Evolutionary conservation across 495 filamentous ascomycete genomes (phyloP), one percentile per base, ranked within the genome.

Genomic region (Penicillium silybi): DNA sequence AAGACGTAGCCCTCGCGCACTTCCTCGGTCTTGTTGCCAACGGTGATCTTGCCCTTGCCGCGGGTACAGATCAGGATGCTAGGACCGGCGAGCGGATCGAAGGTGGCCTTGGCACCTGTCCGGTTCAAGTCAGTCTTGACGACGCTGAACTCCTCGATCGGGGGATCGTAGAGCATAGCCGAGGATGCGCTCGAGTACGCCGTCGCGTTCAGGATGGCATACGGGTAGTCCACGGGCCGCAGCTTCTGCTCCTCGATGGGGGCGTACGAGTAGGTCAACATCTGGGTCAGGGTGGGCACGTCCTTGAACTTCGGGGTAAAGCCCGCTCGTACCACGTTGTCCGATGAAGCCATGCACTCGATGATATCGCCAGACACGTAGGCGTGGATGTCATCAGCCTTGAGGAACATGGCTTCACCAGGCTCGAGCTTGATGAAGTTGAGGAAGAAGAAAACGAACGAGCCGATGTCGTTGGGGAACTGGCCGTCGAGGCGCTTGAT

Each of bases 291-390:
- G 3, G 89, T 97, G 41, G 84, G 77, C 41, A 96, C 90, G 59
- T 98, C 93, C 75, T 97, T 96, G 80, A 92, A 97, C 69, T 98
- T 98, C 9, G 93, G 93, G 0, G 93, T 98, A 66, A 98, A 92
- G 17, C 93, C 93, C 2, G 93, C 93, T 27, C 93, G 92, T 18
- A 98, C 92, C 6, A 98, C 93, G 56, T 98, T 98, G 74, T 98
- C 93, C 29, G 89, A 95, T 18, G 89, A 87, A 1, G 93, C 93
- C 93, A 98, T 98, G 77, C 93, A 97, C 72, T 98, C 93, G 59
- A 98, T 90, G 59, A 98, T 96, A 52, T 98, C 93, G 40, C 93
- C 93, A 20, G 86, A 90, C 27, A 98, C 78, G 67, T 98, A 98
- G 17, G 93, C 93, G 65, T 98, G 93, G 53, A 97, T 96, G 59